Conservation (phyloP, 2,329 filamentous ascomycete genomes). For the Madurella fahalii region DNA sequence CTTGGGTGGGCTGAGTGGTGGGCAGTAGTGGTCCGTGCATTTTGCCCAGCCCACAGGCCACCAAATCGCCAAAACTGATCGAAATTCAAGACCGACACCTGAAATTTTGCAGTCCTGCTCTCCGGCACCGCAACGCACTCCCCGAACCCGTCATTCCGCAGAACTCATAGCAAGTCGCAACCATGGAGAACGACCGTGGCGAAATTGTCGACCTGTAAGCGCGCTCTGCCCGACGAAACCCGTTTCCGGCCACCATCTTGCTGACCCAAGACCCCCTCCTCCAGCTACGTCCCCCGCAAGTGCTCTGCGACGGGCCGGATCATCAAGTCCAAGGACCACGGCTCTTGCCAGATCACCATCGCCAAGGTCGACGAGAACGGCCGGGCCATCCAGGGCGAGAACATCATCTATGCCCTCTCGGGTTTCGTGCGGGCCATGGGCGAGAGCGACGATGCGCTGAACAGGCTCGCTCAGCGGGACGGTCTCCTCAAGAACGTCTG, state of each 20-base stretch:
- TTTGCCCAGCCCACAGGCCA: constrained; percentile 22
- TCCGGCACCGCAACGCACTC: constrained; percentile 28
- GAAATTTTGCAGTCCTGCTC: constrained; percentile 29
- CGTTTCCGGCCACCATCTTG: constrained; percentile 14
- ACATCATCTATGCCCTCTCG: constrained; percentile 94
- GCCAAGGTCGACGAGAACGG: constrained; percentile 99
- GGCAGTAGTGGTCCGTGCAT: constrained; percentile 21
- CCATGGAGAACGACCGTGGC: constrained; percentile 98
- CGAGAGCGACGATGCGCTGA: constrained; percentile 94
- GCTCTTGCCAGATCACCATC: constrained; percentile 93
- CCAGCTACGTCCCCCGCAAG: constrained; percentile 95
- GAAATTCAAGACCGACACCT: constrained; percentile 24
- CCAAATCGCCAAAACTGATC: constrained; percentile 26
- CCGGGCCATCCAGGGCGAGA: constrained; percentile 87
- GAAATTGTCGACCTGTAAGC: constrained; percentile 98
- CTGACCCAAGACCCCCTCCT: constrained; percentile 28
- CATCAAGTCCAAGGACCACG: constrained; percentile 99
- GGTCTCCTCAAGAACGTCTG: constrained; percentile 97
- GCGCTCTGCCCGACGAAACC: constrained; percentile 6
- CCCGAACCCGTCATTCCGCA: constrained; percentile 29
- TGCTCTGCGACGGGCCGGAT: constrained; percentile 99
- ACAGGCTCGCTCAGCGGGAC: constrained; percentile 92
- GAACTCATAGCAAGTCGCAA: constrained; percentile 45
- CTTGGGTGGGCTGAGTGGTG: neutral
- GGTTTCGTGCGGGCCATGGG: constrained; percentile 97